Percentiles rank a stretch among this genome's conserved stretches.
Evolutionary conservation across 192 early-diverging fungal genomes (phyloP).

Genomic region (Entomortierella parvispora): DNA sequence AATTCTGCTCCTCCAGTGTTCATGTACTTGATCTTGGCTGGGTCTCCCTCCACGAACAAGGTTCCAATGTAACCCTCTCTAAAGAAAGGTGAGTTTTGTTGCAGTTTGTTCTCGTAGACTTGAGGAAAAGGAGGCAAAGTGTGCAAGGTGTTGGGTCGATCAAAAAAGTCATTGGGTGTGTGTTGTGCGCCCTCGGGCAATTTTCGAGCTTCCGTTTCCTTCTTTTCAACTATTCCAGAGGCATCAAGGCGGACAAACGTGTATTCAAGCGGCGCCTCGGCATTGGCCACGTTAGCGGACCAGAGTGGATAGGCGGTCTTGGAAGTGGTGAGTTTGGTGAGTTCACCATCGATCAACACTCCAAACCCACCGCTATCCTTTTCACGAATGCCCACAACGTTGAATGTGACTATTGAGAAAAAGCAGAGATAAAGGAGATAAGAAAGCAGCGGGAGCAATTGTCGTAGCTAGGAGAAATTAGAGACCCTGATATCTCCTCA

Average conservation of each 20-base stretch:
- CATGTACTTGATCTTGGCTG: slow-evolving; percentile 7
- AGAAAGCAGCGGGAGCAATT: no score
- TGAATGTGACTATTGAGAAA: slow-evolving; percentile 40
- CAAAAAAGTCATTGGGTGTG: slow-evolving; percentile 43
- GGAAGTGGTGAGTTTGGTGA: slow-evolving; percentile 34
- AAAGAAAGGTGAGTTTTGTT: slow-evolving; percentile 36
- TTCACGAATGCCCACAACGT: slow-evolving; percentile 33
- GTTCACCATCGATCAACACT: slow-evolving; percentile 33
- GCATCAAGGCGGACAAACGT: slow-evolving; percentile 23
- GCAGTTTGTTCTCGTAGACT: slow-evolving; percentile 27
- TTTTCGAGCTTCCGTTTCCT: slow-evolving; percentile 18
- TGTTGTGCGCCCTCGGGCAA: slow-evolving; percentile 19
- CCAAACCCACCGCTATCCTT: slow-evolving; percentile 15
- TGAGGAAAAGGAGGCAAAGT: slow-evolving; percentile 33
- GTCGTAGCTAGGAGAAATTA: no score
- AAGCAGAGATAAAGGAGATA: neutral
- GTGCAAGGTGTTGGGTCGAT: slow-evolving; percentile 8
- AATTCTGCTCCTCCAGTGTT: slow-evolving; percentile 7
- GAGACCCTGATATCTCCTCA: no score
- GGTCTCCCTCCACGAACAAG: slow-evolving; percentile 34
- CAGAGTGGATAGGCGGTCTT: slow-evolving; percentile 33
- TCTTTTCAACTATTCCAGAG: slow-evolving; percentile 5
- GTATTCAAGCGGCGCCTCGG: slow-evolving; percentile 28
- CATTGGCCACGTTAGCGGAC: slow-evolving; percentile 37
- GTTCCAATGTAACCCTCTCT: slow-evolving; percentile 29